Percentiles rank a stretch among this genome's conserved stretches.
These are phyloP conservation scores for Brassica nigra DNA, from an alignment of 345 rosid species.

Conservation along the genomic window DNA sequence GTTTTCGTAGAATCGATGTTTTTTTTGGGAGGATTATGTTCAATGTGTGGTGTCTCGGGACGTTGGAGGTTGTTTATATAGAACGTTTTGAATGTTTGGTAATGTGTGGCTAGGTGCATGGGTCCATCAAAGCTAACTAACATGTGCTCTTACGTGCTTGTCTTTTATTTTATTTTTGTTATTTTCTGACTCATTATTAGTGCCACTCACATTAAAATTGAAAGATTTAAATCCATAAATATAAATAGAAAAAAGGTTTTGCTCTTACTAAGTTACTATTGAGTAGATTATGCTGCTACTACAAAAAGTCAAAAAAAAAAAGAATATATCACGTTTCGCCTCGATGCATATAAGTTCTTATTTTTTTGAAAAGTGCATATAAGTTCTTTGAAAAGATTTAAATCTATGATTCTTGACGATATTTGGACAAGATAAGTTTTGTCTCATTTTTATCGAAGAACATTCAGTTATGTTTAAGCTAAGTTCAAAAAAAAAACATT, in stretches of 20 bases:
- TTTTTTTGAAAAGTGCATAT: no score
- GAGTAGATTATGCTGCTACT: background rate
- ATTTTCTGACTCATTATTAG: background rate
- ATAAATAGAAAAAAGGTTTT: no score
- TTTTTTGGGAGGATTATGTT: slow-evolving; percentile 17
- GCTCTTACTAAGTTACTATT: no score
- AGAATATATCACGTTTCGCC: background rate
- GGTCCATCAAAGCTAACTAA: slow-evolving; percentile 41
- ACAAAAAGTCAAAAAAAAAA: no score
- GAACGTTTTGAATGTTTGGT: slow-evolving; percentile 28
- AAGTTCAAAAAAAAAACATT: no score
- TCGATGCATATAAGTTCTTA: background rate
- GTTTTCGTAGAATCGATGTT: background rate
- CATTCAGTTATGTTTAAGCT: no score
- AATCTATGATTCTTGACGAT: background rate
- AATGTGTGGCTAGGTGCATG: background rate
- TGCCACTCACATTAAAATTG: background rate
- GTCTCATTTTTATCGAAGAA: background rate
- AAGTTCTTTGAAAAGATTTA: background rate
- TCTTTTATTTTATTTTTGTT: background rate
- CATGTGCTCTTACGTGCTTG: slow-evolving; percentile 40
- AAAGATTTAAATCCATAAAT: background rate
- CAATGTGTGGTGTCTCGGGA: slow-evolving; percentile 25
- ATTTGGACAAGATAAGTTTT: background rate
- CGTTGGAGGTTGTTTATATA: slow-evolving; percentile 25